A percentile compares a stretch with the other conserved stretches of the same genome.
Evolutionary conservation across 2,329 filamentous ascomycete species (phyloP).

Genomic region (Rasamsonia emersonii): DNA sequence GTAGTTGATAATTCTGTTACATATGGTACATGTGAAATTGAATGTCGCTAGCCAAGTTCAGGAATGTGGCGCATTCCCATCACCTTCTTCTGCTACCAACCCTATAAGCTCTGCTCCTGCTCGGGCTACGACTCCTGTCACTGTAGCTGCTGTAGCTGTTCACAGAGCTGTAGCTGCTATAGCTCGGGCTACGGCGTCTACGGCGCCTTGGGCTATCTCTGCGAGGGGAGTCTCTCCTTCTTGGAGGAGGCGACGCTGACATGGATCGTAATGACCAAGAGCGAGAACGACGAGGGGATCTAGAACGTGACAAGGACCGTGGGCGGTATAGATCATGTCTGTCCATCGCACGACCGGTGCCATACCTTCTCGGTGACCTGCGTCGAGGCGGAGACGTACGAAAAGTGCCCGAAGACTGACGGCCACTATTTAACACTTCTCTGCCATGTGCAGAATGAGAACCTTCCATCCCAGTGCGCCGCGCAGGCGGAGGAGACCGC

Average conservation of each 20-base stretch:
- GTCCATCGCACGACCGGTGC: conserved; percentile 36
- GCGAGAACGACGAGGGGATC: conserved; percentile 29
- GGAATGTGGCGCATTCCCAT: no score
- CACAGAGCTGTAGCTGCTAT: conserved; percentile 50
- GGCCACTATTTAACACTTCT: conserved; percentile 15
- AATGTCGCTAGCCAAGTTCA: no score
- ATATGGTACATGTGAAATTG: no score
- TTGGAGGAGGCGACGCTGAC: conserved; percentile 34
- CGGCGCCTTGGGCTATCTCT: conserved; percentile 28
- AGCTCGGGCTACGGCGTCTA: conserved; percentile 52
- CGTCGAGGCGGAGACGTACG: conserved; percentile 17
- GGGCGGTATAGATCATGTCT: conserved; percentile 51
- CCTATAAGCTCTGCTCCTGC: conserved; percentile 10
- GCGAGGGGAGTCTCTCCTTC: conserved; percentile 26
- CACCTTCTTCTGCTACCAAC: neutral
- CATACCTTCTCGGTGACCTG: conserved; percentile 32
- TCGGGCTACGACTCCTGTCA: conserved; percentile 42
- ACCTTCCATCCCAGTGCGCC: conserved; percentile 53
- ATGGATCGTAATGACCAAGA: conserved; percentile 29
- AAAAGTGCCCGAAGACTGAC: conserved; percentile 14
- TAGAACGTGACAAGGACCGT: conserved; percentile 46
- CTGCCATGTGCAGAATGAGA: conserved; percentile 36
- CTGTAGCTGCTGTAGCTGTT: conserved; percentile 52
- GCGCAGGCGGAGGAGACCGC: conserved; percentile 63
- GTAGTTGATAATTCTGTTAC: no score